These are phyloP conservation scores for Metrosideros polymorpha DNA, from an alignment of 441 rosid genomes.

Conservation along the genomic window DNA sequence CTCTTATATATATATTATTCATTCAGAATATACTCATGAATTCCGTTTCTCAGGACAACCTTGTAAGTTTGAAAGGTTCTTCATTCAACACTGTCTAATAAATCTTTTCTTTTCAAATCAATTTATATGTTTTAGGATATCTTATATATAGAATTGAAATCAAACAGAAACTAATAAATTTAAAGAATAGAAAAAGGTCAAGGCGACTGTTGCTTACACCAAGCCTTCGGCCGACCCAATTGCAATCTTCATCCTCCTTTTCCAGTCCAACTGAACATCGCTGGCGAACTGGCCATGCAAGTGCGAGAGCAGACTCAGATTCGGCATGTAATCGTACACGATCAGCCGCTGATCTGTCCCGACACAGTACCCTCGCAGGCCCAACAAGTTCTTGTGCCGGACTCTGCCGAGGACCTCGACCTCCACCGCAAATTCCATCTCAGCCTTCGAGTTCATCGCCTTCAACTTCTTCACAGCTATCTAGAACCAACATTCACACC, in stretches of 20 bases:
- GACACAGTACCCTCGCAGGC: slow-evolving; percentile 5
- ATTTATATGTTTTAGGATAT: background rate
- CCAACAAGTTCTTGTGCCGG: slow-evolving; percentile 2
- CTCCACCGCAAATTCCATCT: slow-evolving; percentile 12
- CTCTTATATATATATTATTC: background rate
- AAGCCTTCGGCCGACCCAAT: slow-evolving; percentile 9
- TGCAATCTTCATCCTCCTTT: slow-evolving; percentile 1
- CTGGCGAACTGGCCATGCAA: slow-evolving; percentile 9
- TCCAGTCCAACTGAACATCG: slow-evolving; percentile 8
- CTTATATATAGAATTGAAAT: background rate
- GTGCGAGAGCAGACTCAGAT: slow-evolving; percentile 14
- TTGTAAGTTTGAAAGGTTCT: background rate
- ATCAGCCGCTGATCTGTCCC: slow-evolving; percentile 10
- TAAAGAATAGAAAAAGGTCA: background rate
- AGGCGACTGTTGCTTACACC: background rate
- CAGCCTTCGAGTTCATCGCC: slow-evolving; percentile 12
- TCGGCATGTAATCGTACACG: slow-evolving; percentile 13
- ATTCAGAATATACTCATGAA: background rate
- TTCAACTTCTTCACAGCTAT: slow-evolving; percentile 14
- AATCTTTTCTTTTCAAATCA: background rate
- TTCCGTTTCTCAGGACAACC: background rate
- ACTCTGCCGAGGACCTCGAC: slow-evolving; percentile 16
- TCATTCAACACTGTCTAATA: background rate
- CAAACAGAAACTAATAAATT: background rate
- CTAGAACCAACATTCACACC: background rate